Percentiles rank a stretch among this genome's conserved stretches.
These are phyloP conservation scores for Anethum foeniculum DNA, from an alignment of 140 eudicot genomes.

Conservation along the genomic window DNA sequence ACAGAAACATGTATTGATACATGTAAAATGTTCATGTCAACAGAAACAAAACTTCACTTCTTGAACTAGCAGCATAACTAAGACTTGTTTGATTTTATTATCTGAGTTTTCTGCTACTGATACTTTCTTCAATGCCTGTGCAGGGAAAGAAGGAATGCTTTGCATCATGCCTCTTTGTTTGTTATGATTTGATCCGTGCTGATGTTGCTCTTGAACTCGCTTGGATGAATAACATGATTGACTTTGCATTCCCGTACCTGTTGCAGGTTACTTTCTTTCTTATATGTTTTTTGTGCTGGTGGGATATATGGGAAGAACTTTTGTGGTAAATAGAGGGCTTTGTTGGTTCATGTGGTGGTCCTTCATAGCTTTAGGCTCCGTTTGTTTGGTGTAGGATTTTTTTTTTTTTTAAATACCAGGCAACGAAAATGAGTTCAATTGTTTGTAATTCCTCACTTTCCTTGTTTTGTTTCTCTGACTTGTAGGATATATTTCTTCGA, in stretches of 20 bases:
- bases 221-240: slow-evolving; percentile 96
- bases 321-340: background rate
- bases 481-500: background rate
- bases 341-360: background rate
- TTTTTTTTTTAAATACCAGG: background rate
- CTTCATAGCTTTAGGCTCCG: background rate
- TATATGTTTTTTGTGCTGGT: background rate
- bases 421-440: background rate
- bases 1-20: background rate
- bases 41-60: background rate
- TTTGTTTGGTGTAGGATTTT: background rate
- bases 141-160: slow-evolving; percentile 99
- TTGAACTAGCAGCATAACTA: background rate
- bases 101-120: background rate
- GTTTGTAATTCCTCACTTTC: background rate
- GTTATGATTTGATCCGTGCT: slow-evolving; percentile 85
- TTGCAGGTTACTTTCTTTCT: slow-evolving; percentile 52
- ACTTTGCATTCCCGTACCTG: slow-evolving; percentile 96
- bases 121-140: slow-evolving; percentile 21
- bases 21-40: background rate
- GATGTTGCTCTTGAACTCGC: slow-evolving; percentile 96
- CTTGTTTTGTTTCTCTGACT: background rate
- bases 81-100: background rate
- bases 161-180: slow-evolving; percentile 93
- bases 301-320: background rate